Evolutionary conservation across 176 grass and related monocot species (phyloP), one percentile per base, ranked within the genome.

Genomic region (Chrysopogon serrulatus): DNA sequence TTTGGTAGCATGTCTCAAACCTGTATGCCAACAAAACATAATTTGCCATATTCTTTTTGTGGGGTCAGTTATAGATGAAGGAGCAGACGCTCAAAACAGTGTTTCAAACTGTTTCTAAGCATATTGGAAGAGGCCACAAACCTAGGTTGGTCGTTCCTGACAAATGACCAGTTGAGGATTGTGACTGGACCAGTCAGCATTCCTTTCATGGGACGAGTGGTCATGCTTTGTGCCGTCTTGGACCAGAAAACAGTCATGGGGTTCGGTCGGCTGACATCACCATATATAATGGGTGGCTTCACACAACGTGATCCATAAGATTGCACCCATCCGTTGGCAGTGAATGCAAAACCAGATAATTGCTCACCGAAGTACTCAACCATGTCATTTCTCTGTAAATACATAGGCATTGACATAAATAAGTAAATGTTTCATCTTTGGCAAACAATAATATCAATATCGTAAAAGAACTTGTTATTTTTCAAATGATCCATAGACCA

Each of bases 361-460:
- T 98, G 95, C 82, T 98, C 95, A 45, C 95, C 95, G 1, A 98
- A 98, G 88, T 98, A 98, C 79, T 98, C 95, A 85, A 98, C 95
- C 92, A 98, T 98, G 79, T 98, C 95, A 51, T 98, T 98, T 82
- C 92, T 95, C 95, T 98, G 89, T 79, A 86, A 73, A 85, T 78
- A 68, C 32, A 71, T 10, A 67, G 5, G 23, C 14, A 53, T 49
- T 39, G 26, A 28, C 41, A 84, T 28, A 73, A 70, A 86, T 71
- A 65, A 64, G 26, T 48, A 86, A 27, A 77, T 17, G 3, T 43
- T 73, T 45, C 68, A 68, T 59, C 47, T 34, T 30, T 2, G 5
- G 35, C 59, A 65, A 78, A 84, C 5, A 40, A 42, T 47, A 76
- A 70, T 35, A 60, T 59, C 3, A 42, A 19, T 45, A 48, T 63